Evolutionary conservation across 352 stramenopile species (phyloP).

Genomic region (Phytophthora pseudosyringae): DNA sequence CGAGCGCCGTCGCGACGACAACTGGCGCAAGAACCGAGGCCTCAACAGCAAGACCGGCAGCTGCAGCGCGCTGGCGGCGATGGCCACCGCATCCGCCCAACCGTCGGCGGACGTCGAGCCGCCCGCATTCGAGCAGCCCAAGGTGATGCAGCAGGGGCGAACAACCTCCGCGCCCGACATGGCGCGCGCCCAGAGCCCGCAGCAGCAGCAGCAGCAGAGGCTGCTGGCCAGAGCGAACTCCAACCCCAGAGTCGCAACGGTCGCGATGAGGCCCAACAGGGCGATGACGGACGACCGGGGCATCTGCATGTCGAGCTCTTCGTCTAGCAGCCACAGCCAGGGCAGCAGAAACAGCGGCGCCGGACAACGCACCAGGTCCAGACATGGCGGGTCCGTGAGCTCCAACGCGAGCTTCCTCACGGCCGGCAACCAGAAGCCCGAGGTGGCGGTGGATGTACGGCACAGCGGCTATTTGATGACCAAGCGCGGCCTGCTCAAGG

Average conservation of each 20-base stretch:
- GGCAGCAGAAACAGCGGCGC: conserved; percentile 21
- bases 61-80: conserved; percentile 11
- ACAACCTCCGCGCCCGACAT: conserved; percentile 12
- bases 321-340: conserved; percentile 18
- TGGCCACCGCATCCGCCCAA: not conserved
- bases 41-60: conserved; percentile 34
- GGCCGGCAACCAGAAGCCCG: conserved; percentile 23
- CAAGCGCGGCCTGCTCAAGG: conserved; percentile 64
- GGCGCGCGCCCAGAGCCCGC: conserved; percentile 8
- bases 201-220: conserved; percentile 13
- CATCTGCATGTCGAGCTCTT: conserved; percentile 16
- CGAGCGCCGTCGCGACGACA: conserved; percentile 9
- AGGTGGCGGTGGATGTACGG: conserved; percentile 42
- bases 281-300: conserved; percentile 6
- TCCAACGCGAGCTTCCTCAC: conserved; percentile 25
- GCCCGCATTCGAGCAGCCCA: conserved; percentile 12
- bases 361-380: conserved; percentile 19
- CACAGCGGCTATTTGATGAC: conserved; percentile 54
- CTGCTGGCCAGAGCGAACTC: conserved; percentile 13
- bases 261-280: conserved; percentile 1
- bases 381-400: conserved; percentile 23
- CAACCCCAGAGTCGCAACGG: conserved; percentile 8
- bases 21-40: conserved; percentile 29
- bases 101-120: conserved; percentile 1
- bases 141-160: conserved; percentile 6